Evolutionary conservation across 1,139 yeast species (phyloP), one percentile per base, ranked within the genome.

Genomic region (Yamadazyma atmosphaerica): DNA sequence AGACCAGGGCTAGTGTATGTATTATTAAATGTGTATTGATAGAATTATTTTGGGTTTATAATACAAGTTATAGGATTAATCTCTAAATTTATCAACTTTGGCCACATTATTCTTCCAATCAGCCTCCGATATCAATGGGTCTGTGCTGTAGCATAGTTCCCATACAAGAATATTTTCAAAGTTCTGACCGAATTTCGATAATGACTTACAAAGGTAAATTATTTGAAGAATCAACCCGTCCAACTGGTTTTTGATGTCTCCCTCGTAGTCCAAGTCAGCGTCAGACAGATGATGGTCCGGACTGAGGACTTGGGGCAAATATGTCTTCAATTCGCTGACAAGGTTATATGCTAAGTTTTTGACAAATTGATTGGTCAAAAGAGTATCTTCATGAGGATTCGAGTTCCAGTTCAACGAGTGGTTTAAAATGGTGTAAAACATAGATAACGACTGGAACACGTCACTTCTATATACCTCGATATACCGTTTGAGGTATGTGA

Each of bases 381-480:
- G 40, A 4, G 40, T 43, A 42, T 65, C 68, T 29, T 60, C 63
- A 12, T 48, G 43, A 15, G 51, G 49, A 11, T 51, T 45, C 2
- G 40, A 29, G 10, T 36, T 37, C 14, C 48, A 37, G 13, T 41
- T 41, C 11, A 54, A 38, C 2, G 57, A 44, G 15, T 51, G 48
- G 29, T 56, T 76, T 51, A 87, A 86, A 0, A 86, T 75, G 6
- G 87, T 77, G 40, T 74, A 72, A 56, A 75, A 84, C 8, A 83
- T 79, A 33, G 86, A 77, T 4, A 87, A 68, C 0, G 94, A 79
- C 24, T 82, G 84, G 58, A 83, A 86, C 11, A 86, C 79, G 50
- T 80, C 83, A 56, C 90, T 97, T 55, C 98, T 72, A 45, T 86
- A 81, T 4, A 86, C 79, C 58, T 92, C 98, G 33, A 89, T 75